These are phyloP conservation scores for Vitis hybrid DNA, from an alignment of 177 flowering plant genomes.

Conservation along the genomic window DNA sequence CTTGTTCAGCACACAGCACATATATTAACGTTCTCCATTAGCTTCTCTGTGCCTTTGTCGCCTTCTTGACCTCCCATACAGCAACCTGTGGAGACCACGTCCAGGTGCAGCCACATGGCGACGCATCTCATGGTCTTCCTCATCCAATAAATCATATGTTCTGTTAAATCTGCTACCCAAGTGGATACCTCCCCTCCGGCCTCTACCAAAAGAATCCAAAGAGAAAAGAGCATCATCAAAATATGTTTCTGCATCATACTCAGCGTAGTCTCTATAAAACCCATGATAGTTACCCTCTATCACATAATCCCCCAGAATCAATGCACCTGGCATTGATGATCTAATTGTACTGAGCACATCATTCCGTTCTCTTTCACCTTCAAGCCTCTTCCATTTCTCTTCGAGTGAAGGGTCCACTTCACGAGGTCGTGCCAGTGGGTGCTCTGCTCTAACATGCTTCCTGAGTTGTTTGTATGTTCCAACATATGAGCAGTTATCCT, in stretches of 20 bases:
- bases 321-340: constrained; percentile 49
- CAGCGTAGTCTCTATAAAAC: constrained; percentile 11
- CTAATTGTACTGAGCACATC: constrained; percentile 51
- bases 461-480: constrained; percentile 66
- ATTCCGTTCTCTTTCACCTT: constrained; percentile 58
- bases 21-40: constrained; percentile 9
- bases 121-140: constrained; percentile 10
- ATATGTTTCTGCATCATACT: constrained; percentile 26
- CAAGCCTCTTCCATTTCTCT: constrained; percentile 72
- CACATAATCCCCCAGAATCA: constrained; percentile 52
- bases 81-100: constrained; percentile 8
- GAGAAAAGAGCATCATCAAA: constrained; percentile 19
- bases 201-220: constrained; percentile 11
- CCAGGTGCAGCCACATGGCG: constrained; percentile 6
- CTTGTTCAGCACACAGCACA: neutral
- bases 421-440: constrained; percentile 64
- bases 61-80: constrained; percentile 17
- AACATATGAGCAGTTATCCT: constrained; percentile 57
- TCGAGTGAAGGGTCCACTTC: constrained; percentile 66
- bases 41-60: constrained; percentile 15
- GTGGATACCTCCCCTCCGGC: constrained; percentile 3
- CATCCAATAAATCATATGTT: constrained; percentile 9
- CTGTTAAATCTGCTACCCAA: constrained; percentile 1
- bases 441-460: constrained; percentile 65
- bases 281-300: constrained; percentile 31